Conservation (phyloP, 2,329 filamentous ascomycete genomes). For the Lachnellula suecica region DNA sequence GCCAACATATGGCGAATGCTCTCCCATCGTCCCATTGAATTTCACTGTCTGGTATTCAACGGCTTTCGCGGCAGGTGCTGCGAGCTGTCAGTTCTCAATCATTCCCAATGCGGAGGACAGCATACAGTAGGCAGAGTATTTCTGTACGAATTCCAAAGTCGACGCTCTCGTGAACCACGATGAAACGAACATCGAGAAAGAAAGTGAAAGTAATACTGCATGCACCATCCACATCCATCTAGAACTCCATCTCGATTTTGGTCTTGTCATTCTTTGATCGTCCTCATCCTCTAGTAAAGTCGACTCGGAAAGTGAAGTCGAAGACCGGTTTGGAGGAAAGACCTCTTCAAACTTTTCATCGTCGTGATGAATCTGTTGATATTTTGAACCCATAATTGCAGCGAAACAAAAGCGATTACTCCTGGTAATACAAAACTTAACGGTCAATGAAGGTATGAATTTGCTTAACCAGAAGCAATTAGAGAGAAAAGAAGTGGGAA, state of each 20-base stretch:
- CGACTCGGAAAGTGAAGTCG: constrained; percentile 22
- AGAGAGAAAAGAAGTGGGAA: constrained; percentile 4
- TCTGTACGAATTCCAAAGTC: constrained; percentile 31
- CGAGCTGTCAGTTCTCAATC: constrained; percentile 9
- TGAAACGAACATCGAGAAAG: constrained; percentile 27
- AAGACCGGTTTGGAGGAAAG: constrained; percentile 13
- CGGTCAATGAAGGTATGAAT: constrained; percentile 14
- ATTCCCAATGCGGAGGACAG: neutral
- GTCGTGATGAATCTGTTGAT: constrained; percentile 21
- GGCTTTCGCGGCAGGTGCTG: constrained; percentile 46
- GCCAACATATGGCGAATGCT: constrained; percentile 50
- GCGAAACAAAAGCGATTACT: constrained; percentile 16
- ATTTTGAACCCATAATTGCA: constrained; percentile 26
- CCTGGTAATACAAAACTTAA: constrained; percentile 21
- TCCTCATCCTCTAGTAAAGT: constrained; percentile 28
- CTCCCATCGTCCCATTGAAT: constrained; percentile 47
- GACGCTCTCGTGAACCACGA: constrained; percentile 25
- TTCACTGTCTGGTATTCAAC: constrained; percentile 50
- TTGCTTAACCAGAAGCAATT: constrained; percentile 30
- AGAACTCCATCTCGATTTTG: constrained; percentile 6
- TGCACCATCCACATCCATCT: constrained; percentile 32
- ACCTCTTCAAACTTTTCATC: constrained; percentile 27
- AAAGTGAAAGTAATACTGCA: constrained; percentile 25
- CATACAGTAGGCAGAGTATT: constrained; percentile 48
- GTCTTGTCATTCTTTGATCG: constrained; percentile 8